A percentile compares a stretch with the other conserved stretches of the same genome.
phyloP scores from a whole-genome alignment of 2,329 filamentous ascomycete species.

The Colletotrichum costaricense region DNA sequence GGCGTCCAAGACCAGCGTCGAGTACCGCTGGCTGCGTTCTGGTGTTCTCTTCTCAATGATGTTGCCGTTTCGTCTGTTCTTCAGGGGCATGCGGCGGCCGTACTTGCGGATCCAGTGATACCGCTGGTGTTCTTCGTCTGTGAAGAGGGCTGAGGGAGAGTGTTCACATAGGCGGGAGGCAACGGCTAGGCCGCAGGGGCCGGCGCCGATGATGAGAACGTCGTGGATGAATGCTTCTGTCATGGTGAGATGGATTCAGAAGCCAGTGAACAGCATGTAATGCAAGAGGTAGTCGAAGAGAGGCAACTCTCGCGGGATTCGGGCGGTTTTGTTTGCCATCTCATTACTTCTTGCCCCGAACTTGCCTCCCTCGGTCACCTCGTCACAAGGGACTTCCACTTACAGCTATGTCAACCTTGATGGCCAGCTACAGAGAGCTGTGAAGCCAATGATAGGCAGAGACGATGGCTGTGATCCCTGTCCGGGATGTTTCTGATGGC shows the following conservation, averaged over 20 bases:
- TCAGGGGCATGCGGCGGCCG: constrained; percentile 68
- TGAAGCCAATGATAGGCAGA: constrained; percentile 15
- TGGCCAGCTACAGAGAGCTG: constrained; percentile 3
- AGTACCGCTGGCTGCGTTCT: constrained; percentile 41
- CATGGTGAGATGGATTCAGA: constrained; percentile 1
- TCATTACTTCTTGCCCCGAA: not conserved
- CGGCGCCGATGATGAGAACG: constrained; percentile 79
- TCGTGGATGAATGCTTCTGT: constrained; percentile 59
- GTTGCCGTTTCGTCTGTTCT: constrained; percentile 57
- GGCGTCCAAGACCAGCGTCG: constrained; percentile 72
- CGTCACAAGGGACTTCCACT: constrained; percentile 4
- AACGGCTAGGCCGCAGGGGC: constrained; percentile 79
- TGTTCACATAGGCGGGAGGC: constrained; percentile 78
- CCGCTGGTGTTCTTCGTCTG: constrained; percentile 84
- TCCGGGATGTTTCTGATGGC: constrained; percentile 23
- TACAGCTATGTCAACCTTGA: constrained; percentile 22
- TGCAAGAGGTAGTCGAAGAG: not conserved
- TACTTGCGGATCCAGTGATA: constrained; percentile 82
- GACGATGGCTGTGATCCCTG: constrained; percentile 19
- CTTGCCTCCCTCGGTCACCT: not conserved
- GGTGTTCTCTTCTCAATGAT: constrained; percentile 37
- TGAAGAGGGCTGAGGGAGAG: constrained; percentile 83
- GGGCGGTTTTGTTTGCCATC: constrained; percentile 17
- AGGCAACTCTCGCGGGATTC: not conserved
- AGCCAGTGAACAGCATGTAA: not conserved